These are phyloP conservation scores for Cryptosporidium tyzzeri DNA, from an alignment of 169 alveolate genomes.

Conservation along the genomic window DNA sequence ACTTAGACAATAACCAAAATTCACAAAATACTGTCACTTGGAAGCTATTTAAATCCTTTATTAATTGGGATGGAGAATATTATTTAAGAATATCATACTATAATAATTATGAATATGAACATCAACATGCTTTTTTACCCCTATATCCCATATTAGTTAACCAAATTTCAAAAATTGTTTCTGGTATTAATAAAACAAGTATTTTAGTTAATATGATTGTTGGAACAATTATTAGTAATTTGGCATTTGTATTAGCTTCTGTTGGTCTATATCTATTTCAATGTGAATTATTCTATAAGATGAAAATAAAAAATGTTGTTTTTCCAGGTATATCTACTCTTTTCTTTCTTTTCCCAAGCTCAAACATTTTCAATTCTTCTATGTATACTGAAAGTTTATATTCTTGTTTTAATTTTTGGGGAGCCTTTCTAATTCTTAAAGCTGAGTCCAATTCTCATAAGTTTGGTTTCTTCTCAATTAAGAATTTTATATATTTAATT, in stretches of 20 bases:
- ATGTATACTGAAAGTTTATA: conserved; percentile 68
- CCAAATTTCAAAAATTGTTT: conserved; percentile 4
- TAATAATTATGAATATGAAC: conserved; percentile 45
- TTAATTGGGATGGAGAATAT: conserved; percentile 73
- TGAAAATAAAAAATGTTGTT: conserved; percentile 10
- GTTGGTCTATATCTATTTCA: conserved; percentile 55
- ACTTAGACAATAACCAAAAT: conserved; percentile 6
- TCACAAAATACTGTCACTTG: conserved; percentile 12
- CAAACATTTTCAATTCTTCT: conserved; percentile 57
- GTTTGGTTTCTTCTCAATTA: conserved; percentile 20
- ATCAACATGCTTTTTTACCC: conserved; percentile 69
- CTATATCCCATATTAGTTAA: conserved; percentile 27
- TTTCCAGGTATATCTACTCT: conserved; percentile 56
- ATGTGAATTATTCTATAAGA: conserved; percentile 10
- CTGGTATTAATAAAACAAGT: neutral
- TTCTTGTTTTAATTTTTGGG: conserved; percentile 53
- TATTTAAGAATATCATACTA: conserved; percentile 39
- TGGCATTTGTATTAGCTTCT: conserved; percentile 43
- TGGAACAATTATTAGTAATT: conserved; percentile 32
- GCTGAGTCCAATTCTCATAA: conserved; percentile 31
- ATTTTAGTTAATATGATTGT: neutral
- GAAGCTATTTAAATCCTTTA: conserved; percentile 48
- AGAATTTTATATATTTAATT: conserved; percentile 11
- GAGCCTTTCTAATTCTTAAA: conserved; percentile 33
- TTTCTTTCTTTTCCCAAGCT: conserved; percentile 50